A percentile compares a stretch with the other conserved stretches of the same genome.
Conservation (phyloP, 73 alveolate species). For the Paramecium caudatum region DNA sequence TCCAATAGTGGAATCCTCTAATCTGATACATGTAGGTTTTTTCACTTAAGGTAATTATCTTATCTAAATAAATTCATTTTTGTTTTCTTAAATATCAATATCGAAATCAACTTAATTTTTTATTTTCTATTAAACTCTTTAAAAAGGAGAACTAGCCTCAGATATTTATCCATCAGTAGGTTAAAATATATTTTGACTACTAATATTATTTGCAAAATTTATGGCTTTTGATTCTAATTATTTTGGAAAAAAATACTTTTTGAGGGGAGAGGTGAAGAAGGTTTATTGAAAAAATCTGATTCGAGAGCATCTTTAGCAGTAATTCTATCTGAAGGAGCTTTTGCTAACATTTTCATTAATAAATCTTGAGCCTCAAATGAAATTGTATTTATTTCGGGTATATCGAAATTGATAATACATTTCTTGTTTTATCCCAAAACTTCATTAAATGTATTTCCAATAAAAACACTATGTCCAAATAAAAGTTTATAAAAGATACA, state of each 20-base stretch:
- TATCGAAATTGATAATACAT: constrained; percentile 56
- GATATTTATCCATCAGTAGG: neutral
- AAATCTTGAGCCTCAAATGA: constrained; percentile 83
- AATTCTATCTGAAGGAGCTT: constrained; percentile 82
- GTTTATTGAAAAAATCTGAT: neutral
- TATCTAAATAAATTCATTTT: neutral
- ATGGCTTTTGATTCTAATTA: too few relatives aligned
- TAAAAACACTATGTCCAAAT: constrained; percentile 64
- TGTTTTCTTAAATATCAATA: constrained; percentile 35
- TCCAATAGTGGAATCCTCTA: constrained; percentile 29
- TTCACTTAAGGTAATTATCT: constrained; percentile 63
- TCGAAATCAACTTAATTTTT: constrained; percentile 52
- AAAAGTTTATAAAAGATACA: constrained; percentile 70
- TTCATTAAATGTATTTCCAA: constrained; percentile 76
- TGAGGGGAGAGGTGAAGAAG: neutral
- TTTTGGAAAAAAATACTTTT: neutral
- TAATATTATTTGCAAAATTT: neutral
- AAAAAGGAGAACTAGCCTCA: constrained; percentile 57
- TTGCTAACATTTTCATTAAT: constrained; percentile 77
- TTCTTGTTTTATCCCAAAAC: constrained; percentile 64
- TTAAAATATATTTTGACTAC: constrained; percentile 18
- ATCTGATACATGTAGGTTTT: constrained; percentile 40
- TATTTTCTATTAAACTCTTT: neutral
- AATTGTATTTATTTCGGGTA: constrained; percentile 37
- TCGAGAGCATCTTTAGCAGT: constrained; percentile 77